phyloP scores from a whole-genome alignment of 176 grass and related monocot species.

The Aegilops longissima region DNA sequence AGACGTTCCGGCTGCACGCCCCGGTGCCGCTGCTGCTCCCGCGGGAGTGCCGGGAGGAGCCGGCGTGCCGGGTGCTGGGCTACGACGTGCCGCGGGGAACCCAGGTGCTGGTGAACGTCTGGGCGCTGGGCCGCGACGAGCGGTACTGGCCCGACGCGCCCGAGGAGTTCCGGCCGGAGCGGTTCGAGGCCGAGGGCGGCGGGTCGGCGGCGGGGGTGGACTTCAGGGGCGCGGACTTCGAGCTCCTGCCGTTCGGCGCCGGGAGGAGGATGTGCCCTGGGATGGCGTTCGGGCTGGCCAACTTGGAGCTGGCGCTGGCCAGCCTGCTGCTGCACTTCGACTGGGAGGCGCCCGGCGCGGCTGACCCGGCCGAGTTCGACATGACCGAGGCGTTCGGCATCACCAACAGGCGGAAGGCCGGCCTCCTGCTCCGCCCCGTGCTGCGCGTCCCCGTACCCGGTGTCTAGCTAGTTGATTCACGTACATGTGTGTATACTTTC shows the following conservation, averaged over 20 bases:
- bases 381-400: conserved; percentile 48
- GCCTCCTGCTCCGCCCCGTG: conserved; percentile 14
- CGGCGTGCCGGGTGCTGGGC: conserved; percentile 28
- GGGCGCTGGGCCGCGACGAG: conserved; percentile 60
- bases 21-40: conserved; percentile 58
- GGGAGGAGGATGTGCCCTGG: conserved; percentile 58
- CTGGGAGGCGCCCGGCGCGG: conserved; percentile 31
- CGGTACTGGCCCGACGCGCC: conserved; percentile 40
- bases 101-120: conserved; percentile 54
- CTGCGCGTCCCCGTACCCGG: neutral
- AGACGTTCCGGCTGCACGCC: conserved; percentile 57
- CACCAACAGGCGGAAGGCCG: conserved; percentile 5
- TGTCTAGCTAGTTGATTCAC: neutral
- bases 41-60: conserved; percentile 25
- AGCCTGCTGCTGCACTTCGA: conserved; percentile 51
- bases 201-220: neutral
- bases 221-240: conserved; percentile 40
- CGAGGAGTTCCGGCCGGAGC: conserved; percentile 44
- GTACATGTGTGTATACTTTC: no score
- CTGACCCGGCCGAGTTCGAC: neutral
- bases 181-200: conserved; percentile 25
- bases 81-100: conserved; percentile 50
- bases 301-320: conserved; percentile 46
- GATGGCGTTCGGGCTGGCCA: conserved; percentile 44
- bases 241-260: conserved; percentile 54